phyloP scores from a whole-genome alignment of 768 basidiomycete genomes.

The Boletus subcaerulescens region DNA sequence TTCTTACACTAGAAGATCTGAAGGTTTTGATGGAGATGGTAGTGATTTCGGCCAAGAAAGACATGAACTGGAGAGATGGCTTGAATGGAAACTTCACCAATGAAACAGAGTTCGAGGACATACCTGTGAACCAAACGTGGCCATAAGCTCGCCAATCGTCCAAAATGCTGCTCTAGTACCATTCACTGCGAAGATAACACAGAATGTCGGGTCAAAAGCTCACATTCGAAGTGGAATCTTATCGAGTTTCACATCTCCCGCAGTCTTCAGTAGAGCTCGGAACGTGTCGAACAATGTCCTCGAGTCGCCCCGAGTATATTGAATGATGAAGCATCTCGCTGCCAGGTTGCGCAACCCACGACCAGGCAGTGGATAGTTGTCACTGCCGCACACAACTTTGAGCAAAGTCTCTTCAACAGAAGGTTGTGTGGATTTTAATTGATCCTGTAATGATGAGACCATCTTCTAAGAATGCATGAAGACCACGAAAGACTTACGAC shows the following conservation, averaged over 20 bases:
- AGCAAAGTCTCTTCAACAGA: constrained; percentile 61
- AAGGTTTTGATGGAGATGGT: constrained; percentile 62
- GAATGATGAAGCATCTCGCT: constrained; percentile 66
- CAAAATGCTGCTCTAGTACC: constrained; percentile 72
- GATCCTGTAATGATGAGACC: constrained; percentile 44
- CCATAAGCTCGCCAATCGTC: constrained; percentile 89
- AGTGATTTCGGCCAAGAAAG: constrained; percentile 85
- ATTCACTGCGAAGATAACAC: constrained; percentile 1
- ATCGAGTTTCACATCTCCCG: constrained; percentile 69
- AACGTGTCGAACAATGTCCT: constrained; percentile 85
- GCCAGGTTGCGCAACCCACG: constrained; percentile 79
- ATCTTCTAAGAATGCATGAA: background rate
- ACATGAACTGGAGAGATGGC: constrained; percentile 73
- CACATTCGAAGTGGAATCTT: constrained; percentile 68
- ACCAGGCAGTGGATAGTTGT: constrained; percentile 79
- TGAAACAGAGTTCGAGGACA: constrained; percentile 20
- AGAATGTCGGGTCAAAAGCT: constrained; percentile 23
- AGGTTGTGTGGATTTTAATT: constrained; percentile 61
- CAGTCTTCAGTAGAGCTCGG: constrained; percentile 71
- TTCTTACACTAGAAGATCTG: constrained; percentile 69
- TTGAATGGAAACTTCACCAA: background rate
- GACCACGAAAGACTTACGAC: constrained; percentile 43
- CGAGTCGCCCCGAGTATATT: constrained; percentile 82
- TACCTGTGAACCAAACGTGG: constrained; percentile 78
- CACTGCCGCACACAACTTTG: constrained; percentile 62